Evolutionary conservation across 2,329 filamentous ascomycete genomes (phyloP), one percentile per base, ranked within the genome.

Genomic region (Coniochaeta pulveracea): DNA sequence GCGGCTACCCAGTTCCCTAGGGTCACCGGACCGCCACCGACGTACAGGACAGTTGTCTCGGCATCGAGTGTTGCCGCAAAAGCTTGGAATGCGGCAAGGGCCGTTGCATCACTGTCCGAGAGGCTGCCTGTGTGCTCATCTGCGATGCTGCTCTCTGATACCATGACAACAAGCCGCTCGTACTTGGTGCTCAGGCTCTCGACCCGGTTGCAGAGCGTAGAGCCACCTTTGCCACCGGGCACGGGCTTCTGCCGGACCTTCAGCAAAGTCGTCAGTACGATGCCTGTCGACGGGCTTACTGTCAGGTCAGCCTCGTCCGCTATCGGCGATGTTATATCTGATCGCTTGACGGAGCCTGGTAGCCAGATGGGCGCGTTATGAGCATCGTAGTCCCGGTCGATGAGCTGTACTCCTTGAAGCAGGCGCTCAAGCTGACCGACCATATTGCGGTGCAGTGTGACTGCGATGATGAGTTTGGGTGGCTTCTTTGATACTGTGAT

Each of bases 231-330:
- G 66, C 1, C 78, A 2, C 54, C 52, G 0, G 84, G 83, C 0
- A 86, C 61, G 3, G 79, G 63, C 30, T 66, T 72, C 46, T 94
- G 88, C 26, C 77, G 80, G 17, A 81, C 64, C 42, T 79, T 75
- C 39, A 88, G 72, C 5, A 88, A 58, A 0, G 72, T 82, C 1
- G 83, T 83, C 14, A 82, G 48, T 1, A 93, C 52, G 3, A 93
- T 57, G 0, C 82, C 85, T 0, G 70, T 74, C 0, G 61, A 64
- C 0, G 83, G 75, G 0, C 83, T 83, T 5, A 88, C 45, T 1
- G 80, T 69, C 3, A 94, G 54, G 45, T 94, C 86, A 3, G 83
- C 79, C 50, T 85, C 80, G 5, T 61, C 56, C 1, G 56, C 55
- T 2, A 69, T 51, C 0, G 56, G 41, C 0, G 60, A 64, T 4